Evolutionary conservation across 2,329 filamentous ascomycete genomes (phyloP).

Genomic region (Proliferodiscus dingleyae): DNA sequence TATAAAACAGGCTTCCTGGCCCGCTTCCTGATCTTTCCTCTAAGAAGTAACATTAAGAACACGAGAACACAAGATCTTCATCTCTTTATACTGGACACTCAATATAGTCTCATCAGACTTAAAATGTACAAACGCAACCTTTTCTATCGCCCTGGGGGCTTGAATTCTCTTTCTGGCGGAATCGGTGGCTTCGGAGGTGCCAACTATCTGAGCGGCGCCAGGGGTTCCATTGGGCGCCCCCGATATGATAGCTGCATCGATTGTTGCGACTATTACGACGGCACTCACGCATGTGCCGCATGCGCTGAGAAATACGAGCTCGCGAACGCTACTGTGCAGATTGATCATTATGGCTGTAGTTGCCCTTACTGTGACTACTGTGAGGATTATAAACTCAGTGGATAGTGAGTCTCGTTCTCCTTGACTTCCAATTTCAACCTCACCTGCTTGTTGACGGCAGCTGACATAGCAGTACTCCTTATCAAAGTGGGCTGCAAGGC

Average conservation of each 20-base stretch:
- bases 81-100: background rate
- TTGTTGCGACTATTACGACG: slow-evolving; percentile 1
- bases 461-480: background rate
- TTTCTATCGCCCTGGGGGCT: background rate
- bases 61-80: too few species aligned
- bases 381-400: slow-evolving; percentile 2
- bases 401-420: background rate
- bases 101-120: too few species aligned
- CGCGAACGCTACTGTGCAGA: background rate
- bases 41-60: background rate
- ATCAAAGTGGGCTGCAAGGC: background rate
- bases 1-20: background rate
- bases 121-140: background rate
- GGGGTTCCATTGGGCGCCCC: background rate
- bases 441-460: background rate
- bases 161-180: background rate
- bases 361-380: slow-evolving; percentile 5
- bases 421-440: too few species aligned
- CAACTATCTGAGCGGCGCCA: background rate
- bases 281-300: slow-evolving; percentile 1
- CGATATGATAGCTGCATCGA: slow-evolving; percentile 6
- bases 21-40: background rate
- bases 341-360: background rate
- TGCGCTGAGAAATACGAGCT: slow-evolving; percentile 1
- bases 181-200: background rate